Conservation (phyloP, 352 stramenopile genomes). For the Globisporangium abappressorium region DNA sequence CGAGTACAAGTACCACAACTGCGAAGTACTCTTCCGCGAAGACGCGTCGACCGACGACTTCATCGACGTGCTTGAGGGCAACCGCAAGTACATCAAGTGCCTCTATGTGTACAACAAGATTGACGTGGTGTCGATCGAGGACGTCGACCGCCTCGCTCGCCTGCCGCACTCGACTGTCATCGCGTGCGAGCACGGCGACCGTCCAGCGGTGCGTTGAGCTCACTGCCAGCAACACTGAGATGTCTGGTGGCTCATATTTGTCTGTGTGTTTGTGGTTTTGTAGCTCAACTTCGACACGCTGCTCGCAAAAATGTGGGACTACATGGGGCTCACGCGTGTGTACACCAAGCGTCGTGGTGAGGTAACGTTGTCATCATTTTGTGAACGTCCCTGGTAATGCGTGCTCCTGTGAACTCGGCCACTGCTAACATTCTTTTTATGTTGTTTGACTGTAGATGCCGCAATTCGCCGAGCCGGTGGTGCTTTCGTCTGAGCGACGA, state of each 20-base stretch:
- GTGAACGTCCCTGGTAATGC: no score
- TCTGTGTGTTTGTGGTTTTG: conserved; percentile 18
- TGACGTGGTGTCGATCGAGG: conserved; percentile 98
- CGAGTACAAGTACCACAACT: conserved; percentile 98
- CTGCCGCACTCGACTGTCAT: conserved; percentile 97
- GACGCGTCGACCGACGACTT: conserved; percentile 97
- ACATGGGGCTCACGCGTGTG: conserved; percentile 87
- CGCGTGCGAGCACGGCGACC: conserved; percentile 85
- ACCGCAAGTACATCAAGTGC: conserved; percentile 99
- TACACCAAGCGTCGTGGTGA: conserved; percentile 88
- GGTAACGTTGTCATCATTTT: conserved; percentile 13
- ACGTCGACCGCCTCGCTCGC: conserved; percentile 96
- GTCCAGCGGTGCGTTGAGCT: conserved; percentile 48
- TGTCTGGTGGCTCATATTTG: neutral
- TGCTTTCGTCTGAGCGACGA: conserved; percentile 82
- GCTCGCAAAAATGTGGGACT: conserved; percentile 88
- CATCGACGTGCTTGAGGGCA: conserved; percentile 98
- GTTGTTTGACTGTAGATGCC: conserved; percentile 34
- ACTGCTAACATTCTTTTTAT: conserved; percentile 1
- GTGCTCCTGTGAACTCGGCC: neutral
- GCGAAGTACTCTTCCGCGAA: conserved; percentile 96
- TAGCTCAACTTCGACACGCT: conserved; percentile 97
- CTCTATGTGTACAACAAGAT: conserved; percentile 99
- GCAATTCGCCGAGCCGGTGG: conserved; percentile 77
- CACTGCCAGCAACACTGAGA: neutral